These are phyloP conservation scores for Gastrodia elata DNA, from an alignment of 106 monocot species.

Conservation along the genomic window DNA sequence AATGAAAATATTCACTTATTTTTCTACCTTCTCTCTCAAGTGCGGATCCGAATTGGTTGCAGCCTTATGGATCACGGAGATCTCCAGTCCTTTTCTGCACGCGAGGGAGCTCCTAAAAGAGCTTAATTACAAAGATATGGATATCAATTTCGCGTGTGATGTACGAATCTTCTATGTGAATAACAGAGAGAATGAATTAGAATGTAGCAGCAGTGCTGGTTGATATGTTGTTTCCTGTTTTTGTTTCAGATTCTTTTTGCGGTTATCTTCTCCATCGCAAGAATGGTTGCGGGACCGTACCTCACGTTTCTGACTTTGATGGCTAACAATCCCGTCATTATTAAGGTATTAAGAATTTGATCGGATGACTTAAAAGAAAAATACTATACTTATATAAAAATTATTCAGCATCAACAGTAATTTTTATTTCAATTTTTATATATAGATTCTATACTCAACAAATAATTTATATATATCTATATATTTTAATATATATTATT, in stretches of 20 bases:
- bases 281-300: constrained; percentile 20
- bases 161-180: neutral
- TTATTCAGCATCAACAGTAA: no score
- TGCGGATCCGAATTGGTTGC: constrained; percentile 23
- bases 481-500: neutral
- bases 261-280: constrained; percentile 14
- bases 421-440: no score
- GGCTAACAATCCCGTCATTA: constrained; percentile 16
- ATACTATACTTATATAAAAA: no score
- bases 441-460: no score
- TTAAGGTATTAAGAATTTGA: constrained; percentile 6
- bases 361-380: neutral
- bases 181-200: neutral
- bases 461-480: neutral
- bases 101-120: constrained; percentile 4
- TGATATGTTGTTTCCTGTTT: neutral
- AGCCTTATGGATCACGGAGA: constrained; percentile 18
- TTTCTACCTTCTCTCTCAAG: neutral
- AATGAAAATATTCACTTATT: neutral
- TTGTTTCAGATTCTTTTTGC: constrained; percentile 17
- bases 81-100: constrained; percentile 6
- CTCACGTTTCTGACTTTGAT: constrained; percentile 11
- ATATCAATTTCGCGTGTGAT: neutral
- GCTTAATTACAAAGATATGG: neutral
- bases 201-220: no score